A percentile compares a stretch with the other conserved stretches of the same genome.
phyloP scores from a whole-genome alignment of 768 basidiomycete species.

The Phaffia australis region DNA sequence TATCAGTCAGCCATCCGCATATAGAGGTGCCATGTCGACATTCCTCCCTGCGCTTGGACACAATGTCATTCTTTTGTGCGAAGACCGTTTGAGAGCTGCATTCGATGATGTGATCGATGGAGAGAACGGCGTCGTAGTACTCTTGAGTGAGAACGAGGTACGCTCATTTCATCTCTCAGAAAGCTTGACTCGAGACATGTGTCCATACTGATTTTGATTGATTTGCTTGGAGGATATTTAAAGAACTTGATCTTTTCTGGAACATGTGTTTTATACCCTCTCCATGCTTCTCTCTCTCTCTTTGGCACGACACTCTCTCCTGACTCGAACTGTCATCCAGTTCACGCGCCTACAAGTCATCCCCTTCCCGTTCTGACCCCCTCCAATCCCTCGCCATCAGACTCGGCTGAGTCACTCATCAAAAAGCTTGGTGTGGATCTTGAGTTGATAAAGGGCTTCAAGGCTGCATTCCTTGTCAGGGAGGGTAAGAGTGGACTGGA shows the following conservation, averaged over 20 bases:
- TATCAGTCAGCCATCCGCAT: neutral
- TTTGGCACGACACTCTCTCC: conserved; percentile 17
- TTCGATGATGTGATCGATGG: conserved; percentile 21
- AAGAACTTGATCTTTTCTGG: conserved; percentile 26
- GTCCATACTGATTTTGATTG: neutral
- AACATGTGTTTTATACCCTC: conserved; percentile 16
- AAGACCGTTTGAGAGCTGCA: conserved; percentile 1
- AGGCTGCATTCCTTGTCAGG: conserved; percentile 15
- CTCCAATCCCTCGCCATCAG: neutral
- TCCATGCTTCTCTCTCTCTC: conserved; percentile 14
- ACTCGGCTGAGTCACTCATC: conserved; percentile 6
- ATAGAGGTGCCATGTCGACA: conserved; percentile 15
- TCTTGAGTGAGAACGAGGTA: conserved; percentile 21
- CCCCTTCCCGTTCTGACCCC: conserved; percentile 22
- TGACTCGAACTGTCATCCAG: neutral
- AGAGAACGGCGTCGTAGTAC: conserved; percentile 18
- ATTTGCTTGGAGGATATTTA: neutral
- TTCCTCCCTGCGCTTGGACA: conserved; percentile 20
- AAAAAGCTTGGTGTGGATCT: neutral
- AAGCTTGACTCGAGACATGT: neutral
- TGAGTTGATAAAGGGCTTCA: neutral
- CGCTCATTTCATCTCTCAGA: neutral
- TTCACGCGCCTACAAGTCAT: conserved; percentile 20
- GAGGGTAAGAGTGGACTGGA: conserved; percentile 18
- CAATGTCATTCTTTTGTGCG: conserved; percentile 15